phyloP scores from a whole-genome alignment of 2,329 filamentous ascomycete species.

The Phyllosticta citrichinensis region DNA sequence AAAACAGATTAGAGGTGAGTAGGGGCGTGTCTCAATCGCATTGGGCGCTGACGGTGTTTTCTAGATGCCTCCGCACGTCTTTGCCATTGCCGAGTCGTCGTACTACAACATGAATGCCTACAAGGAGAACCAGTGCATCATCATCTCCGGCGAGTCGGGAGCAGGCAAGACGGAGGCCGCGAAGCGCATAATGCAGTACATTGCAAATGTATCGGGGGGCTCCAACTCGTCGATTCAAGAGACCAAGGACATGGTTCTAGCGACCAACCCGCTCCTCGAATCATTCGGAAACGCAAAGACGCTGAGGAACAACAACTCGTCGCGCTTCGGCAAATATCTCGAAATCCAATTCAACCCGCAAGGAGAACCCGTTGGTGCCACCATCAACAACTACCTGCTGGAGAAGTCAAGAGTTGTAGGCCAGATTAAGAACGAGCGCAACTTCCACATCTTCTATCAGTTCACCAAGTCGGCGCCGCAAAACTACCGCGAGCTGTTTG shows the following conservation, averaged over 20 bases:
- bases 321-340: slow-evolving; percentile 94
- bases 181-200: slow-evolving; percentile 99
- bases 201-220: slow-evolving; percentile 89
- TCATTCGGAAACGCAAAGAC: slow-evolving; percentile 99
- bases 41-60: slow-evolving; percentile 3
- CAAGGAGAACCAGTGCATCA: slow-evolving; percentile 97
- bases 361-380: slow-evolving; percentile 88
- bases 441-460: slow-evolving; percentile 99
- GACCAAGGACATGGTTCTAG: slow-evolving; percentile 98
- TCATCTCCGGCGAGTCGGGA: slow-evolving; percentile 96
- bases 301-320: slow-evolving; percentile 96
- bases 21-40: neutral
- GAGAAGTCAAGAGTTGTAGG: slow-evolving; percentile 94
- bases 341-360: slow-evolving; percentile 91
- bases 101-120: slow-evolving; percentile 99
- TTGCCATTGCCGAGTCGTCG: slow-evolving; percentile 87
- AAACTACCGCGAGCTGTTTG: slow-evolving; percentile 55
- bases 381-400: slow-evolving; percentile 95
- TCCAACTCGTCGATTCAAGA: slow-evolving; percentile 79
- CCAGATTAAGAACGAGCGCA: slow-evolving; percentile 89
- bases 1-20: slow-evolving; percentile 74
- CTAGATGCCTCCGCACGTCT: slow-evolving; percentile 80
- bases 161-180: slow-evolving; percentile 98
- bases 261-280: slow-evolving; percentile 92
- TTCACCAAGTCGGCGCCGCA: slow-evolving; percentile 87